phyloP scores from a whole-genome alignment of 257 asterid genomes.

The Gentiana dahurica region DNA sequence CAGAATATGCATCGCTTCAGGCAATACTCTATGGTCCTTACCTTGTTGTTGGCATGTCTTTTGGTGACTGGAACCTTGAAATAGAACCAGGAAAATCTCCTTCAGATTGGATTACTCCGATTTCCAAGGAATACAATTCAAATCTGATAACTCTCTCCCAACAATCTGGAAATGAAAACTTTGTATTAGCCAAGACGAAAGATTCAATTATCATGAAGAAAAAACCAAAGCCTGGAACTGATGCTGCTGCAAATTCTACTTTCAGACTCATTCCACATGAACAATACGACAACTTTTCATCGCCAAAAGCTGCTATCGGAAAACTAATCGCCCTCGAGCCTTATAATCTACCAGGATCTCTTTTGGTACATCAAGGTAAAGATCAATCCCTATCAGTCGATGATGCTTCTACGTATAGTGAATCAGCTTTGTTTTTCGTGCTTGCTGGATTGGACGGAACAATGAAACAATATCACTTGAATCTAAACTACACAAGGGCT shows the following conservation, averaged over 20 bases:
- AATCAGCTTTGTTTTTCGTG: constrained; percentile 30
- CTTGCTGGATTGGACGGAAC: constrained; percentile 41
- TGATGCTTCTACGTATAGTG: constrained; percentile 12
- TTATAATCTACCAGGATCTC: constrained; percentile 52
- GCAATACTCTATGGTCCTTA: constrained; percentile 88
- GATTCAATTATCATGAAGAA: constrained; percentile 32
- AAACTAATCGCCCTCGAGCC: constrained; percentile 54
- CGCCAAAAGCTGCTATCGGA: constrained; percentile 27
- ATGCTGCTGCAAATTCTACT: constrained; percentile 40
- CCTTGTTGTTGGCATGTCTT: constrained; percentile 68
- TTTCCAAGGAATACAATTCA: constrained; percentile 39
- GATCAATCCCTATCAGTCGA: constrained; percentile 30
- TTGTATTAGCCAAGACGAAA: constrained; percentile 33
- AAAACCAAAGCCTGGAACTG: constrained; percentile 44
- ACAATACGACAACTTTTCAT: constrained; percentile 7
- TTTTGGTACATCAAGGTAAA: constrained; percentile 25
- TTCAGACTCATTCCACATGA: constrained; percentile 32
- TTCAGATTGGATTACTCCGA: constrained; percentile 48
- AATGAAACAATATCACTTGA: constrained; percentile 43
- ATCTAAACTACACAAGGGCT: constrained; percentile 35
- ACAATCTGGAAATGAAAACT: constrained; percentile 19
- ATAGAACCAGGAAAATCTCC: constrained; percentile 27
- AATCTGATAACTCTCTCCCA: constrained; percentile 55
- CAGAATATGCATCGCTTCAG: constrained; percentile 46
- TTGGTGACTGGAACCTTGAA: constrained; percentile 58